phyloP scores from a whole-genome alignment of 2,329 filamentous ascomycete species.

The Colletotrichum liriopes region DNA sequence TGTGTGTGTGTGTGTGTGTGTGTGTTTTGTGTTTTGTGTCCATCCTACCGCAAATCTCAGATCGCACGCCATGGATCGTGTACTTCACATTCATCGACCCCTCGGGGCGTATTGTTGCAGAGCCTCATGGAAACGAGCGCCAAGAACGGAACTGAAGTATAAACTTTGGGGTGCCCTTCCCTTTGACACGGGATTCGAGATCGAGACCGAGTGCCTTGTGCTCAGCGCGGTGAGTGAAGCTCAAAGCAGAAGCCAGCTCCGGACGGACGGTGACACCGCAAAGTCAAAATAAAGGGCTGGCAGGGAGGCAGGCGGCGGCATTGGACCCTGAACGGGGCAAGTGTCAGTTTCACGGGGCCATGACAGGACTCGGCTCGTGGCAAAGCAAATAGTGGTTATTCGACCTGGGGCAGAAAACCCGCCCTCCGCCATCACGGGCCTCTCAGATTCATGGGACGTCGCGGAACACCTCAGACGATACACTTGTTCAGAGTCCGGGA shows the following conservation, averaged over 20 bases:
- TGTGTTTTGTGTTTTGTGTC: slow-evolving; percentile 5
- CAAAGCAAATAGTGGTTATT: background rate
- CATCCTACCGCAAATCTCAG: slow-evolving; percentile 11
- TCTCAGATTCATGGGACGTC: slow-evolving; percentile 26
- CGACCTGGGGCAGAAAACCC: too few relatives aligned
- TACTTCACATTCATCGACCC: slow-evolving; percentile 1
- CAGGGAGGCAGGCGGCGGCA: slow-evolving; percentile 35
- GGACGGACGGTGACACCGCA: slow-evolving; percentile 12
- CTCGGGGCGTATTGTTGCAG: slow-evolving; percentile 31
- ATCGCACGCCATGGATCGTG: slow-evolving; percentile 1
- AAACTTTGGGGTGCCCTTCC: slow-evolving; percentile 1
- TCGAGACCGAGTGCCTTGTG: slow-evolving; percentile 7
- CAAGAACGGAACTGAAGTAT: slow-evolving; percentile 27
- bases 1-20: slow-evolving; percentile 7
- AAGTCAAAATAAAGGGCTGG: slow-evolving; percentile 22
- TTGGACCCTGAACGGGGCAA: slow-evolving; percentile 33
- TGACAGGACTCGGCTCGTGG: slow-evolving; percentile 3
- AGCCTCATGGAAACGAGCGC: slow-evolving; percentile 36
- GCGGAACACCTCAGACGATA: slow-evolving; percentile 39
- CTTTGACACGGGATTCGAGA: background rate
- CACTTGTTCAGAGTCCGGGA: slow-evolving; percentile 24
- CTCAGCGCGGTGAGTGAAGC: background rate
- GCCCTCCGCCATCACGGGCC: slow-evolving; percentile 11
- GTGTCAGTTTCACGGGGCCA: slow-evolving; percentile 29
- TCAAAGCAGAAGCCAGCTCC: slow-evolving; percentile 33